Percentiles rank a stretch among this genome's conserved stretches.
Evolutionary conservation across 805 yeast species (phyloP).

Genomic region (Ogataea sp.): DNA sequence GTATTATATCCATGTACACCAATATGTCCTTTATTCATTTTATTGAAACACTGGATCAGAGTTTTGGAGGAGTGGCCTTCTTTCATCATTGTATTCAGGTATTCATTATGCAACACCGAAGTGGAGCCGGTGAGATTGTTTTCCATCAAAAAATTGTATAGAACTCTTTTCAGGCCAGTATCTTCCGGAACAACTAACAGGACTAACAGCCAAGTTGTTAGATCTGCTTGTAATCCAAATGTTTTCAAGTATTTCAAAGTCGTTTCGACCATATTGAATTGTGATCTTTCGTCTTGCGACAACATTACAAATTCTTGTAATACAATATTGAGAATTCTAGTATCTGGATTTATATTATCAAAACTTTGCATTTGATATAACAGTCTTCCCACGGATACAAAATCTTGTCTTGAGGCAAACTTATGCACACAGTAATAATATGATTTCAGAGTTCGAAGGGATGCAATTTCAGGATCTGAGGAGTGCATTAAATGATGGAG

Average conservation of each 20-base stretch:
- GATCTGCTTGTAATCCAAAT: conserved; percentile 9
- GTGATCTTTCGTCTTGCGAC: conserved; percentile 6
- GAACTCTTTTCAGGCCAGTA: conserved; percentile 5
- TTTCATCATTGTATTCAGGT: too few species aligned
- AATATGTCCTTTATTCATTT: background rate
- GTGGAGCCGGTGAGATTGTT: conserved; percentile 6
- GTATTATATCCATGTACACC: conserved; percentile 6
- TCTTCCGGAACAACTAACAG: conserved; percentile 13
- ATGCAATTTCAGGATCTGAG: conserved; percentile 11
- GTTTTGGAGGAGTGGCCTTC: conserved; percentile 4
- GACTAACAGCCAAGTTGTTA: conserved; percentile 13
- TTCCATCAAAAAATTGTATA: conserved; percentile 6
- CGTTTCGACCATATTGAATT: conserved; percentile 10
- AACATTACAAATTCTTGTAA: conserved; percentile 12
- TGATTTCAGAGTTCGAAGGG: conserved; percentile 21
- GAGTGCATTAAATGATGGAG: conserved; percentile 7
- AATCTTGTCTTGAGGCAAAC: conserved; percentile 29
- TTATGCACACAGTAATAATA: conserved; percentile 32
- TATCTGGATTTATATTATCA: conserved; percentile 9
- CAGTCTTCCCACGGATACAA: conserved; percentile 31
- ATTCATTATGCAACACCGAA: conserved; percentile 7
- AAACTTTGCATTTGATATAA: conserved; percentile 28
- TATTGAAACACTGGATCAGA: conserved; percentile 8
- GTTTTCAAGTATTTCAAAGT: conserved; percentile 9
- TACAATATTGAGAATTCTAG: conserved; percentile 15